A percentile compares a stretch with the other conserved stretches of the same genome.
Evolutionary conservation across 169 alveolate genomes (phyloP).

Genomic region (Plasmodium coatneyi): DNA sequence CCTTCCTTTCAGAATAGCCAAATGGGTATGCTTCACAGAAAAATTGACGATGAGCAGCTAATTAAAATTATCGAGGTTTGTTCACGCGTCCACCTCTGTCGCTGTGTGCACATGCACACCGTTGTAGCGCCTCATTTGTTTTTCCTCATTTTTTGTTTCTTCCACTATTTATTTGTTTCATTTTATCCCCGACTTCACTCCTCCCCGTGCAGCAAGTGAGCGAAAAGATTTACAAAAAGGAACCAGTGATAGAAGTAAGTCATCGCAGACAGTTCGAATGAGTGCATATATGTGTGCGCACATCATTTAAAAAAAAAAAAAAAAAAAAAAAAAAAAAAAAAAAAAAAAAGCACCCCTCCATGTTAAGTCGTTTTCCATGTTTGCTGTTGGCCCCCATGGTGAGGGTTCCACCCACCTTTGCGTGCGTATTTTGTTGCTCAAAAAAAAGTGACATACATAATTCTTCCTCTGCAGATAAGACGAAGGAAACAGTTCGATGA

Average conservation of each 20-base stretch:
- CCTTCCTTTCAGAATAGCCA: constrained; percentile 64
- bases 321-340: background rate
- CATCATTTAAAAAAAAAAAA: background rate
- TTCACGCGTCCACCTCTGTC: background rate
- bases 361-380: background rate
- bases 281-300: background rate
- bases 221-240: constrained; percentile 46
- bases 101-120: background rate
- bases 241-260: constrained; percentile 70
- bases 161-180: background rate
- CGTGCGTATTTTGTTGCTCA: background rate
- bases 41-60: constrained; percentile 63
- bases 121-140: background rate
- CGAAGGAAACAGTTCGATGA: constrained; percentile 75
- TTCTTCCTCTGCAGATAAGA: constrained; percentile 35
- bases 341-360: background rate
- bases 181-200: background rate
- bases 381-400: background rate
- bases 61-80: constrained; percentile 75
- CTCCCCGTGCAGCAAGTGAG: constrained; percentile 47
- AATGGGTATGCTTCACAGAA: constrained; percentile 44
- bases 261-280: background rate
- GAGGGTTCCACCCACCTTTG: background rate
- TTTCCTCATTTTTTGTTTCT: background rate
- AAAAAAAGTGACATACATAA: background rate